Evolutionary conservation across 2,329 filamentous ascomycete species (phyloP).

Genomic region (Fusarium beomiforme): DNA sequence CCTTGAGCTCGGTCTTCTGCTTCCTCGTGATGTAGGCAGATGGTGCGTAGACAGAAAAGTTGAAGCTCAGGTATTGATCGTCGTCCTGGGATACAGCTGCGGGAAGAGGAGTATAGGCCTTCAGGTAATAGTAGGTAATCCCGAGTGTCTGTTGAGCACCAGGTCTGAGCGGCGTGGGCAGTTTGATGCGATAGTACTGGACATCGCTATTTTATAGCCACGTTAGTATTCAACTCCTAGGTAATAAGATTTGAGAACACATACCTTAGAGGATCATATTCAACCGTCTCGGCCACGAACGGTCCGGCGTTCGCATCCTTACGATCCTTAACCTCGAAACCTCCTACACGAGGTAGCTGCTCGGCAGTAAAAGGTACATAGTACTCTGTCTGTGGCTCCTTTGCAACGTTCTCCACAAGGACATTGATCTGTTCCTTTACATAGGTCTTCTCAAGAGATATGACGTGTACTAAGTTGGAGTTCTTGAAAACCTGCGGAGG

Average conservation of each 20-base stretch:
- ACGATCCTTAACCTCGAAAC: slow-evolving; percentile 91
- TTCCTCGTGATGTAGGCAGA: slow-evolving; percentile 88
- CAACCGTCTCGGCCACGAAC: slow-evolving; percentile 76
- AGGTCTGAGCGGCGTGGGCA: slow-evolving; percentile 79
- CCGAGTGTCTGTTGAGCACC: slow-evolving; percentile 84
- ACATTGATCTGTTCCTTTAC: slow-evolving; percentile 91
- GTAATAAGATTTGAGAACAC: slow-evolving; percentile 30
- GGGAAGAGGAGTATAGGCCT: slow-evolving; percentile 82
- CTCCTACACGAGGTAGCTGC: slow-evolving; percentile 80
- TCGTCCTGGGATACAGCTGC: slow-evolving; percentile 84
- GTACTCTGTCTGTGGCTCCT: slow-evolving; percentile 85
- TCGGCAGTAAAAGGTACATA: slow-evolving; percentile 85
- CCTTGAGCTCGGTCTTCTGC: slow-evolving; percentile 98
- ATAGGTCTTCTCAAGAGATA: slow-evolving; percentile 94
- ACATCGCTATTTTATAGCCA: slow-evolving; percentile 61
- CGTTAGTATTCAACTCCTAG: slow-evolving; percentile 22
- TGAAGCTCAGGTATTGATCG: slow-evolving; percentile 85
- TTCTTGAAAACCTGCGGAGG: slow-evolving; percentile 95
- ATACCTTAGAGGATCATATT: slow-evolving; percentile 69
- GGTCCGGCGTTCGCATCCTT: slow-evolving; percentile 75
- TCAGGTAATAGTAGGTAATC: slow-evolving; percentile 85
- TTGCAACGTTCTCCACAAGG: slow-evolving; percentile 88
- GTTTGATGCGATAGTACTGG: slow-evolving; percentile 86
- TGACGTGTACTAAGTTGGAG: slow-evolving; percentile 86
- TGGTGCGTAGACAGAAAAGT: slow-evolving; percentile 85